Percentiles rank a stretch among this genome's conserved stretches.
phyloP scores from a whole-genome alignment of 2,329 filamentous ascomycete genomes.

The Cordyceps fumosorosea region DNA sequence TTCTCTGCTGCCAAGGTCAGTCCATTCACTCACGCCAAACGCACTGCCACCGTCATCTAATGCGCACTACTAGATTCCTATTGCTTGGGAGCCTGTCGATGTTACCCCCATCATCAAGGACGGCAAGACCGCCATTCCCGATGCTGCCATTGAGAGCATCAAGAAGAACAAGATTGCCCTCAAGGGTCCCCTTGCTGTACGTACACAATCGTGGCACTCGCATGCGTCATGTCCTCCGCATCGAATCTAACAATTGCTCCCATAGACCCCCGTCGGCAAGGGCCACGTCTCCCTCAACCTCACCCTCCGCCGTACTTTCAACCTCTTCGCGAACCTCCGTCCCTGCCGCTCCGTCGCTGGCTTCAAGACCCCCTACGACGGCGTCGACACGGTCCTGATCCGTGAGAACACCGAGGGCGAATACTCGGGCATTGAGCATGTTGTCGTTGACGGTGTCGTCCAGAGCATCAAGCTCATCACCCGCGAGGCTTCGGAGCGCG shows the following conservation, averaged over 20 bases:
- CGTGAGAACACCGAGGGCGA: constrained; percentile 99
- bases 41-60: constrained; percentile 17
- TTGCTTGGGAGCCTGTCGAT: constrained; percentile 96
- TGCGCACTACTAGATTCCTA: constrained; percentile 56
- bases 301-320: constrained; percentile 97
- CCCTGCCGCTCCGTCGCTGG: constrained; percentile 95
- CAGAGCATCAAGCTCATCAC: constrained; percentile 99
- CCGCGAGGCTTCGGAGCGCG: constrained; percentile 85
- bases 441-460: constrained; percentile 94
- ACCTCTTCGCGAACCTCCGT: constrained; percentile 98
- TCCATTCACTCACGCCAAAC: constrained; percentile 14
- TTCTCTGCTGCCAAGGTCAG: constrained; percentile 87
- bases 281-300: constrained; percentile 98
- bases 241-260: constrained; percentile 15
- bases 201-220: constrained; percentile 24
- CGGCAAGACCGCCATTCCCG: constrained; percentile 90
- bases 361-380: constrained; percentile 97
- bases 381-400: constrained; percentile 94
- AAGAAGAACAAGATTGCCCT: constrained; percentile 94
- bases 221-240: not conserved
- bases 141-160: constrained; percentile 88
- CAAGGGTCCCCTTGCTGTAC: constrained; percentile 92
- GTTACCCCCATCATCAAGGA: constrained; percentile 91
- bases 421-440: constrained; percentile 98
- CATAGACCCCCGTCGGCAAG: constrained; percentile 88